Evolutionary conservation across 192 early-diverging fungal species (phyloP), one percentile per base, ranked within the genome.

Genomic region (Mortierella antarctica): DNA sequence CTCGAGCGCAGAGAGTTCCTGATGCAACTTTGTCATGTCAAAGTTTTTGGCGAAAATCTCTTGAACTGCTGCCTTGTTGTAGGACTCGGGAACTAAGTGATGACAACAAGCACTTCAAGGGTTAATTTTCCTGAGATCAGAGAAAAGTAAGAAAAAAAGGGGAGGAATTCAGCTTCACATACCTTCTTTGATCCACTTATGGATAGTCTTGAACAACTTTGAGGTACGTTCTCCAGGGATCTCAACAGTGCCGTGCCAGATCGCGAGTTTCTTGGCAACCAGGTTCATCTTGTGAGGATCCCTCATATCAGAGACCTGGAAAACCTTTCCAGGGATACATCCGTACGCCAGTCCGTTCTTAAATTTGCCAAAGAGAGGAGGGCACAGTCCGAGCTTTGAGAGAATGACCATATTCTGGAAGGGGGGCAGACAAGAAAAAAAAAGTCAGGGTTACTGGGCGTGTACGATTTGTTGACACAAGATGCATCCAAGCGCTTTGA

Each of bases 281-380:
- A 96, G 89, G 12, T 82, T 62, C 20, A 93, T 91, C 81, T 90
- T 93, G 76, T 90, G 85, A 7, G 86, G 82, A 69, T 92, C 87
- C 15, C 91, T 73, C 93, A 99, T 93, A 49, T 95, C 92, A 4
- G 89, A 83, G 20, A 92, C 90, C 58, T 86, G 83, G 66, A 92
- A 91, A 1, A 93, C 91, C 11, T 83, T 83, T 6, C 96, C 95
- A 10, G 89, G 84, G 23, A 96, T 89, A 63, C 83, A 99, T 5
- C 97, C 97, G 82, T 99, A 97, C 21, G 97, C 91, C 3, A 99
- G 74, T 7, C 97, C 97, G 83, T 97, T 97, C n/a, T 86, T 78
- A 82, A 99, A 97, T 31, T 91, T 88, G 18, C 91, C 95, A 77
- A 96, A 93, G 0, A 97, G 74, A 20, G 91, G 90, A 20, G 95